phyloP scores from a whole-genome alignment of 768 basidiomycete species.

The Rhizopogon vulgaris region DNA sequence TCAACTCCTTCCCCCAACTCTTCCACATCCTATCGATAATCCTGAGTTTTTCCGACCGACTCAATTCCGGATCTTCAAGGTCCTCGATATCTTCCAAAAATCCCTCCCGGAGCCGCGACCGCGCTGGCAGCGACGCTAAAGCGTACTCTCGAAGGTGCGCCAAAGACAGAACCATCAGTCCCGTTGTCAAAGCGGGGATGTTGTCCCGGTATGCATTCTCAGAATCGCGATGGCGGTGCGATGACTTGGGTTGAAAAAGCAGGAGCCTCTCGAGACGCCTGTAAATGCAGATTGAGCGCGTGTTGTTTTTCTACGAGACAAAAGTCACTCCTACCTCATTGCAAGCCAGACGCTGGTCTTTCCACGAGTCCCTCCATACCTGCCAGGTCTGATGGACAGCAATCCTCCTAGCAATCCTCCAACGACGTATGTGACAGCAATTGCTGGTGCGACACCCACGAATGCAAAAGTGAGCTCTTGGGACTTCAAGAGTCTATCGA shows the following conservation, averaged over 20 bases:
- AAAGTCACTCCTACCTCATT: conserved; percentile 46
- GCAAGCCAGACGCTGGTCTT: conserved; percentile 61
- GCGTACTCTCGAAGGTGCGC: conserved; percentile 63
- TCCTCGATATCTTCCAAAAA: conserved; percentile 84
- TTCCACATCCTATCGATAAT: conserved; percentile 88
- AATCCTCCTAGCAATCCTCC: conserved; percentile 47
- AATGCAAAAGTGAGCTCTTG: conserved; percentile 96
- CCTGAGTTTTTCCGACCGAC: conserved; percentile 63
- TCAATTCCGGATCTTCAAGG: conserved; percentile 69
- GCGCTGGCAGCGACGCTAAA: conserved; percentile 45
- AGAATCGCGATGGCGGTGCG: conserved; percentile 11
- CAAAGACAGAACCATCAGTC: conserved; percentile 67
- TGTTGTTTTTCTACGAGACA: not conserved
- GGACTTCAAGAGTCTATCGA: conserved; percentile 89
- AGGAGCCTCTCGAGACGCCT: conserved; percentile 69
- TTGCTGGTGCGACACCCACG: conserved; percentile 88
- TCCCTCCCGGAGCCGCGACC: conserved; percentile 60
- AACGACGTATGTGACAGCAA: conserved; percentile 70
- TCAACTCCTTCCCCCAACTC: conserved; percentile 69
- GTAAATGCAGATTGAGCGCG: conserved; percentile 5
- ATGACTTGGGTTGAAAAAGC: conserved; percentile 37
- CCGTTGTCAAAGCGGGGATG: conserved; percentile 55
- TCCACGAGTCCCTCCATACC: conserved; percentile 51
- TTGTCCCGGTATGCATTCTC: conserved; percentile 11
- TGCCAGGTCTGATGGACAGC: conserved; percentile 44